Percentiles rank a stretch among this genome's conserved stretches.
phyloP scores from a whole-genome alignment of 106 monocot species.

The Chionographis japonica region DNA sequence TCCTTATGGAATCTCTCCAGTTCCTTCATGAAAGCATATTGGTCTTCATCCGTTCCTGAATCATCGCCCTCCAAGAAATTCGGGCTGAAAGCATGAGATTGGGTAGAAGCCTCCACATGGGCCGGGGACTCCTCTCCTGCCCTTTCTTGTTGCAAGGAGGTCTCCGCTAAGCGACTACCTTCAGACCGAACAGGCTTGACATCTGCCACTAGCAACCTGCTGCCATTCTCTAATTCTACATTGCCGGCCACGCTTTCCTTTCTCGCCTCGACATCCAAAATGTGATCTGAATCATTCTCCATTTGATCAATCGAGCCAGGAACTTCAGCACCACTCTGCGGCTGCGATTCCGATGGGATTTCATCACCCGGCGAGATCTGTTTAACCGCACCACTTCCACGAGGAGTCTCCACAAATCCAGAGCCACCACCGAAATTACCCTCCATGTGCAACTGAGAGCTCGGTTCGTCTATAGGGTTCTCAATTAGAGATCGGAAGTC shows the following conservation, averaged over 20 bases:
- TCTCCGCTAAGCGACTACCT: constrained; percentile 11
- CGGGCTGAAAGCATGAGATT: constrained; percentile 25
- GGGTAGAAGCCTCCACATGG: constrained; percentile 17
- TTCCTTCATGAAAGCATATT: constrained; percentile 83
- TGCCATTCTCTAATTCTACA: constrained; percentile 12
- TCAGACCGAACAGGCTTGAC: constrained; percentile 15
- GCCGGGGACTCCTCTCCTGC: constrained; percentile 12
- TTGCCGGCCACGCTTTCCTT: background rate
- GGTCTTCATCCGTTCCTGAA: constrained; percentile 87
- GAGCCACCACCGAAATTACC: background rate
- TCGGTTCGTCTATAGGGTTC: background rate
- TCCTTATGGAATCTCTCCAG: constrained; percentile 82
- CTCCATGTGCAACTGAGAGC: background rate
- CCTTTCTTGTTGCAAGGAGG: constrained; percentile 29
- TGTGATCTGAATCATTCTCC: background rate
- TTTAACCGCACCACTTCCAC: background rate
- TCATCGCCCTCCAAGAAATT: constrained; percentile 67
- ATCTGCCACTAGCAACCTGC: constrained; percentile 5
- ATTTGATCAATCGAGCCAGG: background rate
- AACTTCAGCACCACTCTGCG: background rate
- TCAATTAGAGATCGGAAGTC: background rate
- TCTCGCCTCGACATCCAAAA: background rate
- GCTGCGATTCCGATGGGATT: background rate
- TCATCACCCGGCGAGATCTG: too few species aligned
- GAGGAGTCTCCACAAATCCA: background rate